Percentiles rank a stretch among this genome's conserved stretches.
These are phyloP conservation scores for Phytopythium helicoides DNA, from an alignment of 352 stramenopile genomes.

Conservation along the genomic window DNA sequence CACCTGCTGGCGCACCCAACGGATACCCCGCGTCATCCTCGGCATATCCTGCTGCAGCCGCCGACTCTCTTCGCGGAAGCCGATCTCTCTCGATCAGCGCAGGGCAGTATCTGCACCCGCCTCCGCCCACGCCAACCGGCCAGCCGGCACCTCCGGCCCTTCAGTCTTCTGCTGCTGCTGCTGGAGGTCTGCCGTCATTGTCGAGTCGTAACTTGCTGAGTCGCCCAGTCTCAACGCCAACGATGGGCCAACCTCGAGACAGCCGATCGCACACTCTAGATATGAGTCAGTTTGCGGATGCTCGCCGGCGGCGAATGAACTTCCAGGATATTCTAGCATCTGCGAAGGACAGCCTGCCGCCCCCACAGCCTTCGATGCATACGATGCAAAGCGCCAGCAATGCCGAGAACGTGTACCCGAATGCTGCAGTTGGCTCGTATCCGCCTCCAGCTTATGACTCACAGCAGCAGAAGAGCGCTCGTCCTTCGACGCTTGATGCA, in stretches of 20 bases:
- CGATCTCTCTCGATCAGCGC: conserved; percentile 64
- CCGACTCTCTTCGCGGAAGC: conserved; percentile 37
- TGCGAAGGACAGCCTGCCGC: conserved; percentile 13
- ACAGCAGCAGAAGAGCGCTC: conserved; percentile 5
- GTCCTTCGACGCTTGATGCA: neutral
- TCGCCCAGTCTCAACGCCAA: conserved; percentile 27
- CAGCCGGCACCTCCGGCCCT: conserved; percentile 11
- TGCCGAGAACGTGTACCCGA: conserved; percentile 56
- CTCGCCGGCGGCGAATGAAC: conserved; percentile 81
- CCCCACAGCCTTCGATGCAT: conserved; percentile 8
- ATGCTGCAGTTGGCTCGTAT: conserved; percentile 18
- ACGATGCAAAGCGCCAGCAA: conserved; percentile 21
- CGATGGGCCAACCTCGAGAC: conserved; percentile 76
- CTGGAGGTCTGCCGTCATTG: conserved; percentile 50
- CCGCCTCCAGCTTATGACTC: conserved; percentile 11
- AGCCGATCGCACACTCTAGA: conserved; percentile 81
- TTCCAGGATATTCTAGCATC: conserved; percentile 87
- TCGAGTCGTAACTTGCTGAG: conserved; percentile 45
- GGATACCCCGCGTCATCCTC: conserved; percentile 12
- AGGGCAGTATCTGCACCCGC: conserved; percentile 39
- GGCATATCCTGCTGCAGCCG: conserved; percentile 12
- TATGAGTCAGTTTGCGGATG: conserved; percentile 79
- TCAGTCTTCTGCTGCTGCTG: conserved; percentile 18
- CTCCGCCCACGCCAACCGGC: conserved; percentile 6
- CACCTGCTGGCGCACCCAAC: too few relatives aligned